These are phyloP conservation scores for Suhomyces bolitotheri DNA, from an alignment of 1,139 yeast genomes.

Conservation along the genomic window DNA sequence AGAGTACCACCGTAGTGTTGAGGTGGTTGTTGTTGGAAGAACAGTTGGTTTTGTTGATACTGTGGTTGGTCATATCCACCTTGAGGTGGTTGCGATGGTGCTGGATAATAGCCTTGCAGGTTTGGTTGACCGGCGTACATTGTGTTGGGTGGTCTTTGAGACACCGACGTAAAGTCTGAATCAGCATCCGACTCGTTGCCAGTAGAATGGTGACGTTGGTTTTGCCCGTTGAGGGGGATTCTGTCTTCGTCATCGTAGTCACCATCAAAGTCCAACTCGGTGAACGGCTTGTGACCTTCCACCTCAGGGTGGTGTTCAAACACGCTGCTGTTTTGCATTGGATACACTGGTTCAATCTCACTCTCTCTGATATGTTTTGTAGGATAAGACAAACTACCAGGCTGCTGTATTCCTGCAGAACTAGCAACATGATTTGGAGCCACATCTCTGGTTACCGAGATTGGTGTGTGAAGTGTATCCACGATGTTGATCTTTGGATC, in stretches of 20 bases:
- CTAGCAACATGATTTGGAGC: conserved; percentile 36
- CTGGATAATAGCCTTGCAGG: conserved; percentile 16
- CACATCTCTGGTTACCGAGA: conserved; percentile 20
- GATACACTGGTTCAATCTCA: conserved; percentile 10
- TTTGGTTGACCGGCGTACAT: conserved; percentile 29
- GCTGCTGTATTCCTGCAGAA: conserved; percentile 26
- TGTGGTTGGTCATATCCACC: conserved; percentile 8
- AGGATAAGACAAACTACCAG: conserved; percentile 22
- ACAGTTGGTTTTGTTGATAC: conserved; percentile 13
- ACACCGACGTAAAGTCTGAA: conserved; percentile 77
- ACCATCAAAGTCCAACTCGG: conserved; percentile 37
- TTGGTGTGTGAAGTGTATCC: conserved; percentile 9
- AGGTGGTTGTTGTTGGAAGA: conserved; percentile 14
- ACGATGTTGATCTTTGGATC: conserved; percentile 8
- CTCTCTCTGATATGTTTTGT: conserved; percentile 13
- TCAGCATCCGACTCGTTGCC: conserved; percentile 30
- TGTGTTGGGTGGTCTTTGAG: conserved; percentile 77
- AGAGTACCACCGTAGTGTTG: conserved; percentile 10
- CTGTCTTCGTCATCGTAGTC: conserved; percentile 21
- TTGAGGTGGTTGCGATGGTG: conserved; percentile 12
- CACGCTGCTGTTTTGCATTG: conserved; percentile 26
- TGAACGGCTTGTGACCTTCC: conserved; percentile 51
- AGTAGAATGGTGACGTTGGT: neutral
- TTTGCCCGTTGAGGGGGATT: conserved; percentile 9
- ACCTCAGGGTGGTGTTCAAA: conserved; percentile 50